phyloP scores from a whole-genome alignment of 1,284 basidiomycete species.

The Austroboletus novae-zelandiae region DNA sequence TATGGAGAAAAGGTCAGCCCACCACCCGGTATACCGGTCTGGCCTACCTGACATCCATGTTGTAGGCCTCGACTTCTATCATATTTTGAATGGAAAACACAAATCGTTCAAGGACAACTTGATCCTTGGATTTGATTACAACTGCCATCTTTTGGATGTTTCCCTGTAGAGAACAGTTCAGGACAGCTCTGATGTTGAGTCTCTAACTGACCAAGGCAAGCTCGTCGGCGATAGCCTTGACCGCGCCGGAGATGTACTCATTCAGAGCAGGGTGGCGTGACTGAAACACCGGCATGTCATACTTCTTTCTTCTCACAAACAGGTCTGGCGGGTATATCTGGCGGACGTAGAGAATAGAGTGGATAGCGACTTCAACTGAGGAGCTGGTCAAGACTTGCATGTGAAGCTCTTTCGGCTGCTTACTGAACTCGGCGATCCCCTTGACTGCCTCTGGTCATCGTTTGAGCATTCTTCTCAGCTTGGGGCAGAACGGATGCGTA shows the following conservation, averaged over 20 bases:
- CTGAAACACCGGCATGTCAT: conserved; percentile 87
- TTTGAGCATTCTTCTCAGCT: conserved; percentile 2
- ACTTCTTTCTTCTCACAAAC: conserved; percentile 85
- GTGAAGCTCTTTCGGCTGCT: conserved; percentile 18
- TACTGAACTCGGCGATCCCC: conserved; percentile 67
- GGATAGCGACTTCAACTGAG: conserved; percentile 89
- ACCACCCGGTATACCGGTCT: neutral
- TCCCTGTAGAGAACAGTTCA: conserved; percentile 44
- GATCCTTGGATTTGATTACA: conserved; percentile 75
- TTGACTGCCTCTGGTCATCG: conserved; percentile 50
- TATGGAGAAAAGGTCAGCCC: conserved; percentile 6
- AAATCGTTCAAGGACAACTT: conserved; percentile 77
- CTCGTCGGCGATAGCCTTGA: conserved; percentile 75
- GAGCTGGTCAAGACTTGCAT: conserved; percentile 2
- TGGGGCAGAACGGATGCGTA: conserved; percentile 21
- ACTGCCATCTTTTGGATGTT: conserved; percentile 73
- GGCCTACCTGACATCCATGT: conserved; percentile 58
- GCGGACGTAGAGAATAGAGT: conserved; percentile 88
- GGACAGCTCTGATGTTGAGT: neutral
- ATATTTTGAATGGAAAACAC: conserved; percentile 75
- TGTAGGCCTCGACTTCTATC: conserved; percentile 64
- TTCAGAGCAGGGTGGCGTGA: conserved; percentile 86
- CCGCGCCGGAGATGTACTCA: conserved; percentile 82
- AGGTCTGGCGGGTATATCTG: conserved; percentile 87
- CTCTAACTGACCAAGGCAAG: conserved; percentile 53